Evolutionary conservation across 2,329 filamentous ascomycete species (phyloP), one percentile per base, ranked within the genome.

Genomic region (Cordyceps javanica): DNA sequence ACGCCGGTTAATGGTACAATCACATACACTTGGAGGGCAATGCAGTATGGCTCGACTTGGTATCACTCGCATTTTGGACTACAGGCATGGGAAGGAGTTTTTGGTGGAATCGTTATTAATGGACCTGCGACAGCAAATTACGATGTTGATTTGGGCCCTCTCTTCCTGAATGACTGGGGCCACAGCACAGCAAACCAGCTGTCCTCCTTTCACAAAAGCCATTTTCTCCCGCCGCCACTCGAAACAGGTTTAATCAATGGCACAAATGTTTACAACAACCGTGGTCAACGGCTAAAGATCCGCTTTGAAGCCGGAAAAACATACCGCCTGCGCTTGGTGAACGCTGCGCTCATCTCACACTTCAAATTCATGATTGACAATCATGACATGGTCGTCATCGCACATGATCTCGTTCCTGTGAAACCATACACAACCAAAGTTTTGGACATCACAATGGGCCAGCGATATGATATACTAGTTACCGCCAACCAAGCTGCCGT

Each of bases 31-130:
- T 85, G 85, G 66, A 77, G 70, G 30, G 80, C 82, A 41, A 61
- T 79, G 42, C 81, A 84, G 71, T 72, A 78, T 2, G 83, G 83
- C 19, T 82, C 82, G 5, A 86, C 82, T 65, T 86, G 82, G 82
- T 86, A 86, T 61, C 83, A 86, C 65, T 83, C 79, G 10, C 81
- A 83, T 62, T 68, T 72, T 39, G 34, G 49, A 6, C 16, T 51
- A 14, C 49, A 51, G n/a, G 32, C 32, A 2, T 38, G 49, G 32
- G 34, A 51, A n/a, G 86, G 86, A 1, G 69, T 87, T 0, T 73
- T 81, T 32, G 86, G 86, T 0, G 77, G 76, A 3, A 80, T 89
- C 36, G 70, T 87, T 21, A 82, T 87, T 62, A 76, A 86, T 55
- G 84, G 84, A 0, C 84, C 84, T 0, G 75, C 77, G 0, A 78